Base-by-base conservation (phyloP, 140 eudicot genomes). In the Senecio squalidus region DNA sequence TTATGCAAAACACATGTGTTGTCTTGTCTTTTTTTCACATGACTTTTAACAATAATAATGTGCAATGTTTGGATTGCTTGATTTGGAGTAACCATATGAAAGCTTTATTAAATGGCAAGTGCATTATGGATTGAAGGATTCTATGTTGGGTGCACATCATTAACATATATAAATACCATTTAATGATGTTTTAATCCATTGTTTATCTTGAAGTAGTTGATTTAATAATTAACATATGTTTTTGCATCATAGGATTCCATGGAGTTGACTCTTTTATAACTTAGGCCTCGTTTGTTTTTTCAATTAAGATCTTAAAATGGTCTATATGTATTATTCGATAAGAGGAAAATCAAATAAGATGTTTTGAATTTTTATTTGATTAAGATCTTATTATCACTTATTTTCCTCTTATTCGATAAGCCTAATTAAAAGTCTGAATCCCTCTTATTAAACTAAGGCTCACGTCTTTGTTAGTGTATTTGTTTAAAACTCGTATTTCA, bases 1-100 rank as follows among this genome's bases (percentile, higher is more conserved):
- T 49, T 58, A 69, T 48, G 62, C 60, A 55, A 30, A 36, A 54
- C 76, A 72, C 77, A 72, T 72, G 77, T 26, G 43, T 56, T 64
- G 77, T 72, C 41, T 64, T 64, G 55, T 55, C 52, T 64, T 34
- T 55, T 27, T 64, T 72, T 72, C 77, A 56, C 72, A 34, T 64
- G 72, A 72, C 15, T 49, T 26, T 64, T 9, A 64, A 30, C 67
- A 64, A 30, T 60, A 16, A 55, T 55, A 55, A 63, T 72, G 67
- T 64, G 72, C 53, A 55, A 55, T 64, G 77, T 72, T 55, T 34
- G 36, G 13, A 36, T 71, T 71, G 13, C 76, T 70, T 61, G 4
- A 49, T 69, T 28, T 52, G 41, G 66, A 46, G 21, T 68, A 17
- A 58, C 43, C 36, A 24, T 48, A 1, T 58, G 10, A 68, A 68